Evolutionary conservation across 2,329 filamentous ascomycete genomes (phyloP), one percentile per base, ranked within the genome.

Genomic region (Lachnellula occidentalis): DNA sequence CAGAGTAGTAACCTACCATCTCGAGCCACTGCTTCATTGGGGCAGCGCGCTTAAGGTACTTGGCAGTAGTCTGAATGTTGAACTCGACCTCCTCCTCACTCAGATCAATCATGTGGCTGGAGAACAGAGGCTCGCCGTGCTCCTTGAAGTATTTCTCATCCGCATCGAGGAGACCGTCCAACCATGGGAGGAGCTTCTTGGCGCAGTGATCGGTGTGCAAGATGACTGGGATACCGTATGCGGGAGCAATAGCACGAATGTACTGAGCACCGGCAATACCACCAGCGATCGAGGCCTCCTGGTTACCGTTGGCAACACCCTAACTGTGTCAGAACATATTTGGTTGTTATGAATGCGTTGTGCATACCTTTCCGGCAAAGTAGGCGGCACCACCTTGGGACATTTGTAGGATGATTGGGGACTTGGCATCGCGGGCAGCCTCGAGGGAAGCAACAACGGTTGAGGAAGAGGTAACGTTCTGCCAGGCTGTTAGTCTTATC

Each of bases 21-120:
- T 99, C 94, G 65, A 99, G 85, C 90, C 90, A 97, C 77, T 96
- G 91, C 83, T 95, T 96, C 90, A 96, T 90, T 67, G 92, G 91
- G 48, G 91, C 90, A 71, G 88, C 90, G 66, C 92, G 88, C 85
- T 96, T 87, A 61, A 97, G 83, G 81, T 99, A 96, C 74, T 86
- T 83, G 71, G 88, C 89, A 58, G 92, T 97, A 71, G 90, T 96
- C 71, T 87, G 73, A 69, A 99, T 87, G 84, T 99, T 97, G 77
- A 82, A 90, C 58, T 94, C 83, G 63, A 96, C 88, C 41, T 83
- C 71, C 80, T 97, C 92, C 79, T 96, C 94, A 24, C 88, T 94
- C 68, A 96, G 78, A 76, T 99, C 94, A 70, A 97, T 96, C 94
- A 99, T 99, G 86, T 99, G 94, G 66, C 84, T 90, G 72, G 86